phyloP scores from a whole-genome alignment of 768 basidiomycete species.

The Termitomyces sp. region DNA sequence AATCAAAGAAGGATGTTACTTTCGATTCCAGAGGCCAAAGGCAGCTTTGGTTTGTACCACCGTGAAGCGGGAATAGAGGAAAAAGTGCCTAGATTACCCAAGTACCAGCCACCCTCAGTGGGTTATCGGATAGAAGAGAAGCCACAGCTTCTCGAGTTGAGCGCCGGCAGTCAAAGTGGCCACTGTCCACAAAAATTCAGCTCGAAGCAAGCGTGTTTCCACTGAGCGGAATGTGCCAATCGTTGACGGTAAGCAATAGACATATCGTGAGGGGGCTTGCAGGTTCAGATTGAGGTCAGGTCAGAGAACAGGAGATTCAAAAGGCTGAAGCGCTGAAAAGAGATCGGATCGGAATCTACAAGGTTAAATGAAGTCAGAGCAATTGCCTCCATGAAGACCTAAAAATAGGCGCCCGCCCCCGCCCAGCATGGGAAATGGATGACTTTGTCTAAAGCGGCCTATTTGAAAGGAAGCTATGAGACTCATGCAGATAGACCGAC shows the following conservation, averaged over 20 bases:
- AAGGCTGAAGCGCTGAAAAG: too few relatives aligned
- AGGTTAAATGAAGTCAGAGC: background rate
- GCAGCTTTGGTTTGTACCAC: background rate
- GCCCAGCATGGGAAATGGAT: background rate
- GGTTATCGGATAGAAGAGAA: background rate
- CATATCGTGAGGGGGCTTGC: background rate
- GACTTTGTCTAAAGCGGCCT: background rate
- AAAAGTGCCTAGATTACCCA: background rate
- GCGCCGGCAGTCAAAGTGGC: background rate
- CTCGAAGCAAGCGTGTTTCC: too few relatives aligned
- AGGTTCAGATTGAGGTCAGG: background rate
- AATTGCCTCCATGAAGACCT: background rate
- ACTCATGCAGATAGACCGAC: background rate
- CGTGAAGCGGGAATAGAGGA: background rate
- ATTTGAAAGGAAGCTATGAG: too few relatives aligned
- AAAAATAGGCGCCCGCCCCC: background rate
- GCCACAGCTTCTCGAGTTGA: background rate
- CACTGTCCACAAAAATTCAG: background rate
- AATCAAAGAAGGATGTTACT: background rate
- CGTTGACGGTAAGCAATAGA: background rate
- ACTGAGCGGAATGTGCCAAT: background rate
- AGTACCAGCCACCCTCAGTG: background rate
- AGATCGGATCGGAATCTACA: too few relatives aligned
- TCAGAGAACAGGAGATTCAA: background rate
- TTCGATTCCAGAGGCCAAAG: background rate